phyloP scores from a whole-genome alignment of 1,284 basidiomycete species.

The Termitomyces sp. region DNA sequence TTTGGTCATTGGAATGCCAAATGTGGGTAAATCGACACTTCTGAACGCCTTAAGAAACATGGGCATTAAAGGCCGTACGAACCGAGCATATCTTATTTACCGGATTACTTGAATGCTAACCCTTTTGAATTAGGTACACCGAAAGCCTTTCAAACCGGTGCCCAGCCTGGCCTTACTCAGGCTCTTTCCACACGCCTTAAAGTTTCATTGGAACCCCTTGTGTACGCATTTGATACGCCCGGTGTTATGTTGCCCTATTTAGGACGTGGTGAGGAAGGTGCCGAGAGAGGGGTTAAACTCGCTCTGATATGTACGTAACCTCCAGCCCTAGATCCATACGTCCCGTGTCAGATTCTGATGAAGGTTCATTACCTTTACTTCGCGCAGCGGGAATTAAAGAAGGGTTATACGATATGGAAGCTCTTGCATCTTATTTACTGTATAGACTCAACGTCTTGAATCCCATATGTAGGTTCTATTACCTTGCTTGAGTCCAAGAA shows the following conservation, averaged over 20 bases:
- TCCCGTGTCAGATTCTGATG: constrained; percentile 20
- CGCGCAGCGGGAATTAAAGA: constrained; percentile 88
- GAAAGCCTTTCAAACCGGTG: constrained; percentile 88
- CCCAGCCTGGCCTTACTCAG: constrained; percentile 85
- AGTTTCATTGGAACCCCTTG: constrained; percentile 70
- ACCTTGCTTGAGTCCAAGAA: constrained; percentile 5
- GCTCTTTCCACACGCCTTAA: constrained; percentile 81
- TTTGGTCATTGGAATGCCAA: constrained; percentile 95
- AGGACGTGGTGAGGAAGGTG: constrained; percentile 78
- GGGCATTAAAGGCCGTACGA: constrained; percentile 82
- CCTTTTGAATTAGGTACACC: constrained; percentile 35
- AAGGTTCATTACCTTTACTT: constrained; percentile 17
- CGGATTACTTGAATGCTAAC: constrained; percentile 3
- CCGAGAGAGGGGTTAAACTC: constrained; percentile 89
- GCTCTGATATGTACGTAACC: constrained; percentile 79
- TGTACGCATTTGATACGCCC: constrained; percentile 95
- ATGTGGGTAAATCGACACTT: constrained; percentile 95
- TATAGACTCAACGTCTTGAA: constrained; percentile 81
- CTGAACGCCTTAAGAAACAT: constrained; percentile 88
- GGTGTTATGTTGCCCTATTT: constrained; percentile 97
- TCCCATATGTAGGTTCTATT: constrained; percentile 51
- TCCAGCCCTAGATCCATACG: constrained; percentile 7
- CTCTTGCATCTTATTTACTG: constrained; percentile 84
- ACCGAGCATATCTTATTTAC: not conserved
- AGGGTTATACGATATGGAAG: constrained; percentile 82